Evolutionary conservation across 306 rosid genomes (phyloP).

Genomic region (Gillenia trifoliata): DNA sequence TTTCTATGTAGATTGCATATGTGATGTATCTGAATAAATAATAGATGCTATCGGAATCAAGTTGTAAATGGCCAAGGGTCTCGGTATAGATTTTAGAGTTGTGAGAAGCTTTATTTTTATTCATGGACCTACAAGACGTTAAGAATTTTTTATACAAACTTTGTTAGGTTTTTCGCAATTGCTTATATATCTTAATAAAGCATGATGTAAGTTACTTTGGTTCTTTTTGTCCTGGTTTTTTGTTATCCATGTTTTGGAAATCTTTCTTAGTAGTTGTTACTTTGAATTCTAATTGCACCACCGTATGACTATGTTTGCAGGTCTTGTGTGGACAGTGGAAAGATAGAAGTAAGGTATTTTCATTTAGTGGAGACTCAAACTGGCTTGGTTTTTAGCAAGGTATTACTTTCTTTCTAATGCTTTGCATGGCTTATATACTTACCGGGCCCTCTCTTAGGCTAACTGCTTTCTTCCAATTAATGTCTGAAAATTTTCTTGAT

Average conservation of each 20-base stretch:
- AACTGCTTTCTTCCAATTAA: neutral
- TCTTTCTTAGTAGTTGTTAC: neutral
- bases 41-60: no score
- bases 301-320: conserved; percentile 34
- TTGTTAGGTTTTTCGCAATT: neutral
- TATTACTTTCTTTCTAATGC: conserved; percentile 16
- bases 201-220: neutral
- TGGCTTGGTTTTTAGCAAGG: conserved; percentile 96
- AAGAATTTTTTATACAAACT: no score
- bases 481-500: neutral
- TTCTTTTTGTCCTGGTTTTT: neutral
- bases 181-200: neutral
- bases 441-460: neutral
- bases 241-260: neutral
- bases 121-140: no score
- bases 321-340: conserved; percentile 77
- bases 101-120: neutral
- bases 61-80: no score
- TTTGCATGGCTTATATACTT: neutral
- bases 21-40: no score
- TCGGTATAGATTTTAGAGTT: no score
- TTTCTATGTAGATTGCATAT: neutral
- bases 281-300: conserved; percentile 9
- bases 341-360: conserved; percentile 49
- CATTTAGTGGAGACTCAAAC: conserved; percentile 90